These are phyloP conservation scores for Pezicula carpinea DNA, from an alignment of 2,329 filamentous ascomycete species.

Conservation along the genomic window DNA sequence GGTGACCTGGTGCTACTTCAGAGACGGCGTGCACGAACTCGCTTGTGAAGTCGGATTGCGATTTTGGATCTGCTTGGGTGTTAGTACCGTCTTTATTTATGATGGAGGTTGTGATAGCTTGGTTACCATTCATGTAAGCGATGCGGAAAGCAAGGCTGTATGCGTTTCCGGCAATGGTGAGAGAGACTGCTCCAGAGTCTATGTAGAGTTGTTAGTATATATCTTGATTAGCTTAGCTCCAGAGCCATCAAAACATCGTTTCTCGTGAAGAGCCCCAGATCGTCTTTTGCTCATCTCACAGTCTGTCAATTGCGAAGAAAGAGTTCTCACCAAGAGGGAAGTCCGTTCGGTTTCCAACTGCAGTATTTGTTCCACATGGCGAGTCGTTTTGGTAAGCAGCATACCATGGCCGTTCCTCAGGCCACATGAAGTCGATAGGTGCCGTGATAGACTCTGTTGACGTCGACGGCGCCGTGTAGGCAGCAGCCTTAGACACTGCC, in stretches of 20 bases:
- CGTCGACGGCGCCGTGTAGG: neutral
- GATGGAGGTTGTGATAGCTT: conserved; percentile 11
- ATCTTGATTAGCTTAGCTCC: neutral
- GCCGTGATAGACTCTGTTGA: conserved; percentile 34
- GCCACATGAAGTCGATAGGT: conserved; percentile 58
- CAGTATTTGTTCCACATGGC: conserved; percentile 50
- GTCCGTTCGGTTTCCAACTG: conserved; percentile 44
- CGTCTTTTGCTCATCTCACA: neutral
- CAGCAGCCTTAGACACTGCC: neutral
- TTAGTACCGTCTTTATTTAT: neutral
- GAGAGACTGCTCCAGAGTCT: conserved; percentile 50
- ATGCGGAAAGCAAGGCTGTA: conserved; percentile 50
- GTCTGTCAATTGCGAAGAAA: neutral
- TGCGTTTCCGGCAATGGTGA: conserved; percentile 53
- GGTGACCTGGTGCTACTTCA: conserved; percentile 40
- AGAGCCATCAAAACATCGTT: too few relatives aligned
- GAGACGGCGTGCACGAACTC: conserved; percentile 28
- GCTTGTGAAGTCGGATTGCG: conserved; percentile 38
- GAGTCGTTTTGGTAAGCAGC: conserved; percentile 49
- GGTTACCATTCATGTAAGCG: conserved; percentile 43
- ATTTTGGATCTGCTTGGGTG: conserved; percentile 33
- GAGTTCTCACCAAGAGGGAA: conserved; percentile 51
- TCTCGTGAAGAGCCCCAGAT: too few relatives aligned
- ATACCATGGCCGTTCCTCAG: conserved; percentile 50
- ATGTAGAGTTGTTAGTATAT: neutral